phyloP scores from a whole-genome alignment of 257 asterid species.

The Osmanthus fragrans region DNA sequence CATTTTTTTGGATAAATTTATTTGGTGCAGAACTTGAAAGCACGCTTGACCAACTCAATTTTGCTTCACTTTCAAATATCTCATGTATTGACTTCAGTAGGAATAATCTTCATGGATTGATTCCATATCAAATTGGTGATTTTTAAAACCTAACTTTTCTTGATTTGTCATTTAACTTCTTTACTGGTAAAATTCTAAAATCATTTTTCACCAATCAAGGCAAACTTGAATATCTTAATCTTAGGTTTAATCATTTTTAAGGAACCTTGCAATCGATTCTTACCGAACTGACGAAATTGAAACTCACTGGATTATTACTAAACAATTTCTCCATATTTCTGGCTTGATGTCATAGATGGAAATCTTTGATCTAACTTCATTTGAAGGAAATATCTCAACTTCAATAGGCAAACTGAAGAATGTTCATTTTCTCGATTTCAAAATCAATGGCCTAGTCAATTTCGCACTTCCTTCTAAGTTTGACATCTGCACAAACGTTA shows the following conservation, averaged over 20 bases:
- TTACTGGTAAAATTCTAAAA: constrained; percentile 59
- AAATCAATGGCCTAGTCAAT: constrained; percentile 20
- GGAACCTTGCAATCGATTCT: constrained; percentile 51
- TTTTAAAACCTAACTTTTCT: constrained; percentile 59
- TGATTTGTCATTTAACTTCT: constrained; percentile 49
- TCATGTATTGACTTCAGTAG: too few relatives aligned
- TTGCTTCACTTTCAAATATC: too few relatives aligned
- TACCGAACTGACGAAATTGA: constrained; percentile 41
- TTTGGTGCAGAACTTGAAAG: too few relatives aligned
- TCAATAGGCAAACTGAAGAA: constrained; percentile 38
- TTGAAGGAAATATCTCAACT: constrained; percentile 26
- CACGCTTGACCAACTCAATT: too few relatives aligned
- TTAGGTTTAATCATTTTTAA: constrained; percentile 42
- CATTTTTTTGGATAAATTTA: too few relatives aligned
- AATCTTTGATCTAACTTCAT: too few relatives aligned
- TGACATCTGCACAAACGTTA: too few relatives aligned
- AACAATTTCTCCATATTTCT: constrained; percentile 48
- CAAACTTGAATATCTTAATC: constrained; percentile 53
- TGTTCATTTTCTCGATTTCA: constrained; percentile 34
- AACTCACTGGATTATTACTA: constrained; percentile 36
- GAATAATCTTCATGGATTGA: constrained; percentile 33
- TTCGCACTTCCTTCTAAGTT: constrained; percentile 19
- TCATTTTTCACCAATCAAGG: constrained; percentile 43
- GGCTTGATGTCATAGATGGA: not conserved
- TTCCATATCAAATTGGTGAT: constrained; percentile 59